These are phyloP conservation scores for Hevea brasiliensis DNA, from an alignment of 345 rosid genomes.

Conservation along the genomic window DNA sequence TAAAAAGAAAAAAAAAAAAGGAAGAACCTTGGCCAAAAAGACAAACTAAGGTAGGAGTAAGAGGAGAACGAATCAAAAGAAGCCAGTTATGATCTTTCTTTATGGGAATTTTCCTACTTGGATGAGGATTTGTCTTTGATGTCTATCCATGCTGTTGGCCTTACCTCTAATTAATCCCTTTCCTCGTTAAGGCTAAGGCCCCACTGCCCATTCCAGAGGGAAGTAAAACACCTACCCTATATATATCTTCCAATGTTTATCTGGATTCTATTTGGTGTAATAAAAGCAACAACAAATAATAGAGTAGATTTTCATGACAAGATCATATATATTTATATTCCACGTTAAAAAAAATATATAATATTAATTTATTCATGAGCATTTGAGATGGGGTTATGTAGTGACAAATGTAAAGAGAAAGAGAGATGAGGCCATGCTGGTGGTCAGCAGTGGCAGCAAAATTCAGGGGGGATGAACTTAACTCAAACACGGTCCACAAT, in stretches of 20 bases:
- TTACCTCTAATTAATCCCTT: neutral
- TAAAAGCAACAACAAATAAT: slow-evolving; percentile 12
- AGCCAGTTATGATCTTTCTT: slow-evolving; percentile 7
- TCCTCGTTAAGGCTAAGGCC: neutral
- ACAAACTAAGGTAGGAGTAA: slow-evolving; percentile 24
- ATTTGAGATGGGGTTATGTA: neutral
- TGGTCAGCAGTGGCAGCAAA: slow-evolving; percentile 30
- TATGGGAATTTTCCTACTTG: no score
- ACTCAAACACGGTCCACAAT: slow-evolving; percentile 43
- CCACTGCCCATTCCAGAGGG: slow-evolving; percentile 15
- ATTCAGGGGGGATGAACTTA: slow-evolving; percentile 67
- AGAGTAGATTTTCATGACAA: slow-evolving; percentile 6
- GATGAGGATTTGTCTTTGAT: neutral
- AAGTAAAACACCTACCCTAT: neutral
- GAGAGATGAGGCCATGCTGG: slow-evolving; percentile 28
- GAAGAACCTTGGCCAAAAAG: slow-evolving; percentile 40
- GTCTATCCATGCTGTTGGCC: neutral
- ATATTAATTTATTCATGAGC: no score
- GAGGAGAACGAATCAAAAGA: slow-evolving; percentile 27
- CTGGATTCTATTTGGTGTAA: slow-evolving; percentile 4
- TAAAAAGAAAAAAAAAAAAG: neutral
- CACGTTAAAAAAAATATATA: no score
- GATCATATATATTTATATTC: neutral
- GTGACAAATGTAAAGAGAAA: neutral
- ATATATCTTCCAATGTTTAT: neutral